These are phyloP conservation scores for Corinectria fuckeliana DNA, from an alignment of 2,329 filamentous ascomycete species.

Conservation along the genomic window DNA sequence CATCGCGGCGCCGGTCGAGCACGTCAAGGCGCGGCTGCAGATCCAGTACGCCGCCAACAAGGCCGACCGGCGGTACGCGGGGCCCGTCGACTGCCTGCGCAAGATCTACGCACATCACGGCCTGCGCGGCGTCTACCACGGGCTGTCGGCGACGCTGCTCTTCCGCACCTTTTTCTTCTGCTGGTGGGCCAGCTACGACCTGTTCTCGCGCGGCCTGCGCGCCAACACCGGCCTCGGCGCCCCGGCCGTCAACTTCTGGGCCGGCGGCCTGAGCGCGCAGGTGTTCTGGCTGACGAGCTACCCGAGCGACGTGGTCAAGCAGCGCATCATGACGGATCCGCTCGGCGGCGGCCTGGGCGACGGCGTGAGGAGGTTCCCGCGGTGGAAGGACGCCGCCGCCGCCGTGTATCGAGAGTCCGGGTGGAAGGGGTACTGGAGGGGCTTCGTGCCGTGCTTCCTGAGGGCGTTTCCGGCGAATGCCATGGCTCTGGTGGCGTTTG, in stretches of 20 bases:
- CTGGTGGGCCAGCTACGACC: constrained; percentile 97
- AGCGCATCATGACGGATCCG: constrained; percentile 95
- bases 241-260: constrained; percentile 95
- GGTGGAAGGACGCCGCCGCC: constrained; percentile 81
- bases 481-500: constrained; percentile 90
- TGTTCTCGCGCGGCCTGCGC: constrained; percentile 74
- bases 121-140: constrained; percentile 81
- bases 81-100: constrained; percentile 81
- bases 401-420: constrained; percentile 80
- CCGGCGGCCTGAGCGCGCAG: constrained; percentile 90
- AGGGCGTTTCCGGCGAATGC: constrained; percentile 96
- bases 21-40: constrained; percentile 92
- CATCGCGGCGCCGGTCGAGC: constrained; percentile 91
- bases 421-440: constrained; percentile 85
- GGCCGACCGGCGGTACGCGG: constrained; percentile 78
- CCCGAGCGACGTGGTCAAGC: constrained; percentile 92
- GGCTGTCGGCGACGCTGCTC: constrained; percentile 81
- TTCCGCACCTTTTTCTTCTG: constrained; percentile 96
- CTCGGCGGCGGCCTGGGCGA: constrained; percentile 74
- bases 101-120: constrained; percentile 79
- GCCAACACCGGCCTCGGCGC: constrained; percentile 73
- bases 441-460: constrained; percentile 92
- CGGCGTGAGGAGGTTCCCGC: constrained; percentile 70
- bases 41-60: constrained; percentile 89
- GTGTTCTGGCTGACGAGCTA: constrained; percentile 94